Conservation (phyloP, 257 asterid species). For the Scutellaria galericulata region DNA sequence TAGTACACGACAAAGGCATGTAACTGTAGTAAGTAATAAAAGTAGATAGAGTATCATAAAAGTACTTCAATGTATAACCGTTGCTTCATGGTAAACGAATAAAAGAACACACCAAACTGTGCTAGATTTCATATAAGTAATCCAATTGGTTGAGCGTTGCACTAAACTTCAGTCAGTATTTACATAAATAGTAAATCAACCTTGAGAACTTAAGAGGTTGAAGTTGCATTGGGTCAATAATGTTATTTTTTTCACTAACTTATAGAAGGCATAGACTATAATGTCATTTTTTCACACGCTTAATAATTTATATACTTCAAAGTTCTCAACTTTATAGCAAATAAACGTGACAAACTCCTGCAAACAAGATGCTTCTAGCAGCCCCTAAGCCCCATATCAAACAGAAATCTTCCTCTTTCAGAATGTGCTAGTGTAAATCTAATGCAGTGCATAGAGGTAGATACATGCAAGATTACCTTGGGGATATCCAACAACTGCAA, state of each 20-base stretch:
- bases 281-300: not conserved
- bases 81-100: not conserved
- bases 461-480: constrained; percentile 65
- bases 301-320: not conserved
- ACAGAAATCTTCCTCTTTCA: constrained; percentile 5
- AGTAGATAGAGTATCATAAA: not conserved
- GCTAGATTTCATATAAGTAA: constrained; percentile 4
- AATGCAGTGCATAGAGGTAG: constrained; percentile 53
- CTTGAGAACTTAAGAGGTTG: not conserved
- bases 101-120: not conserved
- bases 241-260: not conserved
- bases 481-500: constrained; percentile 97
- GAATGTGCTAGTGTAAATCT: not conserved
- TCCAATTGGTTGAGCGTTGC: not conserved
- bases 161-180: constrained; percentile 1
- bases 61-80: constrained; percentile 1
- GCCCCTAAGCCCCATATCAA: not conserved
- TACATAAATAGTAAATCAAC: not conserved
- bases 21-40: not conserved
- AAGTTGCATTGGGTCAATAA: not conserved
- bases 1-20: not conserved
- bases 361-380: not conserved
- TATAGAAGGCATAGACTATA: not conserved
- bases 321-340: constrained; percentile 4
- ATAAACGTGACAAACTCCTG: not conserved